Evolutionary conservation across 805 yeast genomes (phyloP).

Genomic region (Candida rishiriensis): DNA sequence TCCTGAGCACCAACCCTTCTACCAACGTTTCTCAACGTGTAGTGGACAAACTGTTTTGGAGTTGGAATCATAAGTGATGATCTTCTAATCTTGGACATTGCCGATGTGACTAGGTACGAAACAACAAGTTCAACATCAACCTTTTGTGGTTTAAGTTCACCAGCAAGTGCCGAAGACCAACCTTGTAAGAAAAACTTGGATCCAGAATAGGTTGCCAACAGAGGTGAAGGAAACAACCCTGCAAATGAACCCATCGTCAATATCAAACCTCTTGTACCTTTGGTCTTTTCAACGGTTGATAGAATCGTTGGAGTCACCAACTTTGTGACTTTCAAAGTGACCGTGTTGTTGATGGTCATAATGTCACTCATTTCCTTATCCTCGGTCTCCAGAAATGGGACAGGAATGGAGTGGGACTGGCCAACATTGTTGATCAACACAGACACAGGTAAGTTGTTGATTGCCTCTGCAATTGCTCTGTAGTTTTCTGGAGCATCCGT

Average conservation of each 20-base stretch:
- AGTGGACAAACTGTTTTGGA: conserved; percentile 73
- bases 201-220: conserved; percentile 90
- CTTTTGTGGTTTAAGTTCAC: conserved; percentile 64
- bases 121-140: conserved; percentile 84
- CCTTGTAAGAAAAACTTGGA: conserved; percentile 92
- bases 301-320: conserved; percentile 68
- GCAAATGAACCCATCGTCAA: conserved; percentile 97
- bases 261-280: conserved; percentile 62
- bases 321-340: conserved; percentile 81
- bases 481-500: conserved; percentile 58
- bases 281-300: conserved; percentile 41
- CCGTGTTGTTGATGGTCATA: conserved; percentile 78
- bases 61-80: conserved; percentile 73
- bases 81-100: conserved; percentile 90
- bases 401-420: conserved; percentile 91
- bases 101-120: conserved; percentile 88
- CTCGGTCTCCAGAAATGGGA: conserved; percentile 79
- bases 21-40: conserved; percentile 67
- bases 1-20: conserved; percentile 92
- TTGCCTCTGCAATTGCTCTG: conserved; percentile 40
- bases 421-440: conserved; percentile 92
- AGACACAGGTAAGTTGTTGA: conserved; percentile 56
- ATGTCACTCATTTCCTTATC: conserved; percentile 73
- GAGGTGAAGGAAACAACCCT: conserved; percentile 89
- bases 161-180: conserved; percentile 88